Evolutionary conservation across 139 green algal genomes (phyloP).

Genomic region (Tetradesmus obliquus): DNA sequence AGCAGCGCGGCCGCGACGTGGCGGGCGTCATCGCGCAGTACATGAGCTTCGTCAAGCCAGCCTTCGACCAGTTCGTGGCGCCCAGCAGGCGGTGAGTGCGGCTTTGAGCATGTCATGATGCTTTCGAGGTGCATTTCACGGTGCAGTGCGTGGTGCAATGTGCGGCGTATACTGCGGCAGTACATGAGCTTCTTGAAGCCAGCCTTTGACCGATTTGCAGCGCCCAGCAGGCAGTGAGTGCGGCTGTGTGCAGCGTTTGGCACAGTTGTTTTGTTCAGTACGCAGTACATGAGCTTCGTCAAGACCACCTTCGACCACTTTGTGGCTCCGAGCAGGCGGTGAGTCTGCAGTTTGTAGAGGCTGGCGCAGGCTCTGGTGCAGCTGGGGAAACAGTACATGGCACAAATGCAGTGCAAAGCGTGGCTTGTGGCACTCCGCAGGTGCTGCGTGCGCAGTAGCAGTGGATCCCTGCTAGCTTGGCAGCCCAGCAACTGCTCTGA

Average conservation of each 20-base stretch:
- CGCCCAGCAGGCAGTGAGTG: slow-evolving; percentile 66
- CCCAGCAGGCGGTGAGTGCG: slow-evolving; percentile 80
- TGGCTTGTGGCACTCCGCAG: no score
- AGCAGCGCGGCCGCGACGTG: slow-evolving; percentile 87
- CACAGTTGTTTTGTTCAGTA: not conserved
- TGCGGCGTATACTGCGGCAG: slow-evolving; percentile 60
- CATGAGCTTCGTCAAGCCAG: slow-evolving; percentile 94
- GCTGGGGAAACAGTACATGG: no score
- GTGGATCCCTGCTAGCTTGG: not conserved
- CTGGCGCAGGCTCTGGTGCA: no score
- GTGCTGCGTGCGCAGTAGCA: no score
- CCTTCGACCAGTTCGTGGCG: slow-evolving; percentile 93
- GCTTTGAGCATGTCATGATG: slow-evolving; percentile 89
- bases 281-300: not conserved
- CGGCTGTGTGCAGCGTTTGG: not conserved
- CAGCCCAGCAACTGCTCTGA: not conserved
- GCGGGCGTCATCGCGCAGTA: slow-evolving; percentile 94
- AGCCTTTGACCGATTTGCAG: slow-evolving; percentile 92
- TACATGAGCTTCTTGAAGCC: slow-evolving; percentile 97
- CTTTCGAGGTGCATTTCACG: slow-evolving; percentile 67
- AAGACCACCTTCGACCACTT: slow-evolving; percentile 90
- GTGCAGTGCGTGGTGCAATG: no score
- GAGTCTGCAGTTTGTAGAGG: no score
- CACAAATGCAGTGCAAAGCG: no score
- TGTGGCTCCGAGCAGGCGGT: slow-evolving; percentile 83